Evolutionary conservation across 306 rosid species (phyloP).

Genomic region (Sindora glabra): DNA sequence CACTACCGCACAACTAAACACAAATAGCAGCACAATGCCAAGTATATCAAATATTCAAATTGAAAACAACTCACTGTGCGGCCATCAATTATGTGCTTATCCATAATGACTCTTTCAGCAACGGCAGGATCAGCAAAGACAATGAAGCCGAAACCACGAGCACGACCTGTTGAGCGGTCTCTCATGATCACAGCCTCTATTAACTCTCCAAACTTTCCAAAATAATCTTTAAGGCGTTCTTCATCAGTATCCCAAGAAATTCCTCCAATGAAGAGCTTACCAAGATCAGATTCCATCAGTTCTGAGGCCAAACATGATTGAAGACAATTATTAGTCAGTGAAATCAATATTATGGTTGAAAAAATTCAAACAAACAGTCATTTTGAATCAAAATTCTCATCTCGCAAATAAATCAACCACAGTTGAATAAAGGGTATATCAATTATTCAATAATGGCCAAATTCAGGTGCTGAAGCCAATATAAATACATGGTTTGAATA

Average conservation of each 20-base stretch:
- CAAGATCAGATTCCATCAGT: constrained; percentile 97
- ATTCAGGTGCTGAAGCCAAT: constrained; percentile 26
- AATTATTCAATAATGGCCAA: constrained; percentile 20
- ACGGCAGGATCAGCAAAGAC: constrained; percentile 89
- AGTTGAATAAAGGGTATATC: constrained; percentile 12
- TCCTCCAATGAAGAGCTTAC: constrained; percentile 99
- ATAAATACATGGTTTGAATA: constrained; percentile 14
- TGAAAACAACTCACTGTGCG: constrained; percentile 70
- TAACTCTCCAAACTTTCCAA: constrained; percentile 91
- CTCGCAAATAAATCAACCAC: constrained; percentile 4
- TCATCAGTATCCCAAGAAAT: constrained; percentile 99
- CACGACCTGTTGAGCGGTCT: constrained; percentile 96
- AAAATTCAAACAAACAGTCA: constrained; percentile 9
- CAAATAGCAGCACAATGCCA: constrained; percentile 18
- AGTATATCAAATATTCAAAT: not conserved
- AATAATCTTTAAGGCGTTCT: constrained; percentile 88
- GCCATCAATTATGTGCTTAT: constrained; percentile 92
- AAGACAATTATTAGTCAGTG: constrained; percentile 23
- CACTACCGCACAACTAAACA: not conserved
- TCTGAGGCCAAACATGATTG: constrained; percentile 32
- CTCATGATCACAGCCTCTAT: constrained; percentile 98
- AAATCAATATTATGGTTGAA: constrained; percentile 16
- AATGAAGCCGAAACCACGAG: constrained; percentile 95
- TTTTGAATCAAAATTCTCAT: constrained; percentile 20
- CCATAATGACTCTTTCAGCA: constrained; percentile 91